A percentile compares a stretch with the other conserved stretches of the same genome.
phyloP scores from a whole-genome alignment of 352 stramenopile genomes.

The Globisporangium lucens region DNA sequence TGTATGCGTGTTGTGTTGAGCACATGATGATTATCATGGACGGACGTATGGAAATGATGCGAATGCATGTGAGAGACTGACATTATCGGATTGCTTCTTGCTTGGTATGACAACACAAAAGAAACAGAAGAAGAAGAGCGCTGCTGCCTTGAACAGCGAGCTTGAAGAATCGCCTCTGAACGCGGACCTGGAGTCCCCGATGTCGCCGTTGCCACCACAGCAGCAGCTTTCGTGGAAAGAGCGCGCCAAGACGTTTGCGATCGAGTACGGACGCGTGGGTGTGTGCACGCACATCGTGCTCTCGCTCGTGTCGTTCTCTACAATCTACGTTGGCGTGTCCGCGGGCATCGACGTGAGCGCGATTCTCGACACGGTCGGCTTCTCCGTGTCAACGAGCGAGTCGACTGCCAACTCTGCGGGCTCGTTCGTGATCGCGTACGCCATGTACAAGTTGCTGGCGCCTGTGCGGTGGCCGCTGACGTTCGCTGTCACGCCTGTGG shows the following conservation, averaged over 20 bases:
- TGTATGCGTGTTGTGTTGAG: neutral
- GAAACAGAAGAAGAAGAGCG: constrained; percentile 1
- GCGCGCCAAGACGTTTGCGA: constrained; percentile 75
- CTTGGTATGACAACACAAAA: neutral
- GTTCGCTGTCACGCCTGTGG: constrained; percentile 73
- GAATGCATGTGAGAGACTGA: neutral
- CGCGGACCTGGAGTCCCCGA: neutral
- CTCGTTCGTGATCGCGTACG: constrained; percentile 80
- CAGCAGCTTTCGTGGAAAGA: constrained; percentile 48
- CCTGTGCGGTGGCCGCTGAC: constrained; percentile 79
- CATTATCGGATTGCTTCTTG: neutral
- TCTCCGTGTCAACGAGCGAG: constrained; percentile 39
- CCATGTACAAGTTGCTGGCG: constrained; percentile 76
- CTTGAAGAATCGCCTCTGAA: neutral
- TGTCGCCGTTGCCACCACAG: constrained; percentile 12
- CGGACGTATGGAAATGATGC: neutral
- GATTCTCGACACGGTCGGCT: constrained; percentile 46
- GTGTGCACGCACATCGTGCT: constrained; percentile 76
- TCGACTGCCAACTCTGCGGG: constrained; percentile 56
- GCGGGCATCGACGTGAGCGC: constrained; percentile 64
- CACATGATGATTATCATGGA: neutral
- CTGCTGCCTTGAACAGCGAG: neutral
- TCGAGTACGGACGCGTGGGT: constrained; percentile 79
- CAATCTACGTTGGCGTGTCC: constrained; percentile 70
- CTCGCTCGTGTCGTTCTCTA: constrained; percentile 67